These are phyloP conservation scores for Trichosporon asahii DNA, from an alignment of 1,284 basidiomycete species.

Conservation along the genomic window DNA sequence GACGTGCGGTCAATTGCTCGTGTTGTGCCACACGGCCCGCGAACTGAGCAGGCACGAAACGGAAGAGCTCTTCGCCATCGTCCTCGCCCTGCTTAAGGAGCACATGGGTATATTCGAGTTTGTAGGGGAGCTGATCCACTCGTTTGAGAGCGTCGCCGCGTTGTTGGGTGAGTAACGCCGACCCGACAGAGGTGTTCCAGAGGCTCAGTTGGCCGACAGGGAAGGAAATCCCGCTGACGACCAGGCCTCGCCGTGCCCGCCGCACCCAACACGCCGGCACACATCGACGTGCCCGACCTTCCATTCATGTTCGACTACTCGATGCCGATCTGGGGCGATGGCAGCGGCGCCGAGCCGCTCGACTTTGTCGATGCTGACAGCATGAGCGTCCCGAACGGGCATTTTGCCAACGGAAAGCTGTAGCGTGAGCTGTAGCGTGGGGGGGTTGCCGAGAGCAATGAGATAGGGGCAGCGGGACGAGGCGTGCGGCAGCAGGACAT, in stretches of 20 bases:
- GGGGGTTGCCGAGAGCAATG: too few relatives aligned
- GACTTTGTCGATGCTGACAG: not conserved
- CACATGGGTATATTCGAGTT: constrained; percentile 23
- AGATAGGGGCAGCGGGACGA: too few relatives aligned
- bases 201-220: too few relatives aligned
- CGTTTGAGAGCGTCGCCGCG: constrained; percentile 22
- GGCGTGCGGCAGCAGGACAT: too few relatives aligned
- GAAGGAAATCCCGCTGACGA: not conserved
- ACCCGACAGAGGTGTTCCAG: too few relatives aligned
- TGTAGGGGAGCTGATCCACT: constrained; percentile 18
- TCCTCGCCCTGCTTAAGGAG: constrained; percentile 20
- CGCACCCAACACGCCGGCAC: constrained; percentile 1
- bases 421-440: not conserved
- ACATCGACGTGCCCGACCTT: constrained; percentile 11
- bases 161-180: constrained; percentile 22
- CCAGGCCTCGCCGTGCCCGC: constrained; percentile 17
- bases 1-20: constrained; percentile 31
- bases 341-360: not conserved
- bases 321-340: constrained; percentile 23
- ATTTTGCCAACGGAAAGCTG: not conserved
- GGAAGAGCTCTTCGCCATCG: constrained; percentile 25
- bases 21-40: constrained; percentile 28
- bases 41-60: constrained; percentile 24
- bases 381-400: not conserved
- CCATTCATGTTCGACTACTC: constrained; percentile 26